These are phyloP conservation scores for Gnetum montanum DNA, from an alignment of 75 land plant genomes.

Conservation along the genomic window DNA sequence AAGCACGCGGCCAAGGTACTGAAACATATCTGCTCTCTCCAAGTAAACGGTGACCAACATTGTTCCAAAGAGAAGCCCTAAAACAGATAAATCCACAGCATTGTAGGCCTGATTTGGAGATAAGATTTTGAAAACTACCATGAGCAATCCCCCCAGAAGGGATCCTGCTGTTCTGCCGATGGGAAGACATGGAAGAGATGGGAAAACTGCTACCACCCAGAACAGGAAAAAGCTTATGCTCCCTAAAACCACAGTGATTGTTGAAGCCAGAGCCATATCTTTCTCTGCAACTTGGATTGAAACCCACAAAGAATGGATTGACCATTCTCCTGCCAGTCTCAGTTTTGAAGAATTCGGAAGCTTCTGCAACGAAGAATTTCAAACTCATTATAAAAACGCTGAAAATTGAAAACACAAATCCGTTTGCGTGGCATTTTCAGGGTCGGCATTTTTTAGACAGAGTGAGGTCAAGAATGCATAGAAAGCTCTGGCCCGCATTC, in stretches of 20 bases:
- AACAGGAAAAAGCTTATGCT: slow-evolving; percentile 37
- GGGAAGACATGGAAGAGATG: slow-evolving; percentile 48
- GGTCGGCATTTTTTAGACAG: no score
- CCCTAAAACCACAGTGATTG: slow-evolving; percentile 41
- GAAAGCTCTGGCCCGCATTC: no score
- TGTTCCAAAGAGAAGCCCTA: slow-evolving; percentile 73
- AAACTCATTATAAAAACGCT: no score
- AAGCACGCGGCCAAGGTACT: slow-evolving; percentile 32
- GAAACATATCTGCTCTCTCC: slow-evolving; percentile 53
- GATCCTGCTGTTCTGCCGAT: slow-evolving; percentile 70
- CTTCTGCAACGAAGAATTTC: no score
- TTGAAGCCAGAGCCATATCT: slow-evolving; percentile 57
- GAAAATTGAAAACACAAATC: no score
- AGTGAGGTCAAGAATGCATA: no score
- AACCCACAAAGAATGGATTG: no score
- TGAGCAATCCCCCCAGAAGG: slow-evolving; percentile 47
- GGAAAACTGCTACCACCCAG: slow-evolving; percentile 54
- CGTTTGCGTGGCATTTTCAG: no score
- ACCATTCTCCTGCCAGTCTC: no score
- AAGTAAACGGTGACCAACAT: slow-evolving; percentile 73
- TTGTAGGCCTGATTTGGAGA: slow-evolving; percentile 41
- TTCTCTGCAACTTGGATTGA: no score
- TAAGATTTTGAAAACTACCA: slow-evolving; percentile 49
- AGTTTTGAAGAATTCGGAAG: no score
- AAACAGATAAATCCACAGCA: slow-evolving; percentile 59